Evolutionary conservation across 169 alveolate genomes (phyloP), one percentile per base, ranked within the genome.

Genomic region (Plasmodium coatneyi): DNA sequence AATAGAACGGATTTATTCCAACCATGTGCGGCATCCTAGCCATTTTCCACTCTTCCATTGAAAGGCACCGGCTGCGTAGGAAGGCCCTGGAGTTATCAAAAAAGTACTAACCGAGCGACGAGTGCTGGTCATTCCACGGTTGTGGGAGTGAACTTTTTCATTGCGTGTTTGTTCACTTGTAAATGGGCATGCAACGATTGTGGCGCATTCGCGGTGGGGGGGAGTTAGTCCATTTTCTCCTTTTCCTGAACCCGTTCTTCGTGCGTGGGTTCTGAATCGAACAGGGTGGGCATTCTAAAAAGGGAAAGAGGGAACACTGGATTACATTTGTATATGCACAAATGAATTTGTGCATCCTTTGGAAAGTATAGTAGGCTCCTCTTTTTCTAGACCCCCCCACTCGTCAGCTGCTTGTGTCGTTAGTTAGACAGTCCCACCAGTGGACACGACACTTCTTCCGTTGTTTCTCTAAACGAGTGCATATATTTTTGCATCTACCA

Each of bases 1-100:
- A 9, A 72, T 72, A 30, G 30, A 72, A 7, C 41, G 19, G 10
- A 72, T 32, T 32, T 12, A 32, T 28, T n/a, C 60, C 30, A 30
- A 71, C 12, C 56, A 86, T 86, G 93, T 86, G 93, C 52, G 93
- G 93, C 28, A 86, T 86, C 36, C 32, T 86, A 34, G 93, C 93
- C 10, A 86, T 86, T 86, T 86, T 86, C 66, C 93, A 86, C 30
- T 86, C 93, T 25, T 19, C 93, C 71, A 78, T 86, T 36, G 93
- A 86, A 54, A 86, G 66, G 19, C 78, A 86, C 80, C 56, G 87
- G 10, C 52, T 86, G 30, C 80, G 93, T 22, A 86, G 93, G 86
- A 86, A 86, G 72, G 93, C 93, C 81, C 66, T 86, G n/a, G 80
- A 79, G 1, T 25, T 78, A 9, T 86, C 93, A 7, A 86, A 86